Evolutionary conservation across 257 asterid genomes (phyloP), one percentile per base, ranked within the genome.

Genomic region (Coffea canephora): DNA sequence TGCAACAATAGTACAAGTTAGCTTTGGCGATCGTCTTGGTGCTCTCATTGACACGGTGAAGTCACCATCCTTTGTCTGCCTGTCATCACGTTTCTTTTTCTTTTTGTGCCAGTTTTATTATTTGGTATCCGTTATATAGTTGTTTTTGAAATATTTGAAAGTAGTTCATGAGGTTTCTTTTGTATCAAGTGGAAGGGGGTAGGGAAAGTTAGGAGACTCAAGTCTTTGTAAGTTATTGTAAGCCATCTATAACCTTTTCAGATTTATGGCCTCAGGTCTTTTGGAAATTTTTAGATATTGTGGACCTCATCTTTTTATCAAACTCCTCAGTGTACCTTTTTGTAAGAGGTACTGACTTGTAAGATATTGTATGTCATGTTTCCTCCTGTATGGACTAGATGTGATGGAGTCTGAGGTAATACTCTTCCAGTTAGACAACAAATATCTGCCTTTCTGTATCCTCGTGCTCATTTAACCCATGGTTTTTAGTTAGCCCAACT

Each of bases 11-110:
- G 98, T 93, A 80, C 92, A 95, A 88, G 86, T 95, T 79, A 92
- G 98, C 87, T 95, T 95, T 75, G 99, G 99, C 61, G 98, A 95
- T 90, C 99, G 99, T 70, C 96, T 95, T 39, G 98, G 98, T 78
- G 94, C 97, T 81, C 97, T 95, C 65, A 87, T 91, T 82, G 98
- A 95, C 87, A 93, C 99, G 86, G 99, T 95, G 83, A 87, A 80
- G 77, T 77, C 49, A 72, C 74, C 59, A 69, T 69, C 39, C 68
- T 73, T 54, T 81, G n/a, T 50, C 49, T 71, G 50, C 57, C 5
- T 70, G 50, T 74, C 15, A 16, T 31, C 3, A 23, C n/a, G 12
- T n/a, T 19, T 59, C 31, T 59, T 3, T 59, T 10, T 59, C 2
- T 21, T 3, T 21, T 59, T 54, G 61, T 54, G 19, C 18, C 21